These are phyloP conservation scores for Suillus occidentalis DNA, from an alignment of 768 basidiomycete species.

Conservation along the genomic window DNA sequence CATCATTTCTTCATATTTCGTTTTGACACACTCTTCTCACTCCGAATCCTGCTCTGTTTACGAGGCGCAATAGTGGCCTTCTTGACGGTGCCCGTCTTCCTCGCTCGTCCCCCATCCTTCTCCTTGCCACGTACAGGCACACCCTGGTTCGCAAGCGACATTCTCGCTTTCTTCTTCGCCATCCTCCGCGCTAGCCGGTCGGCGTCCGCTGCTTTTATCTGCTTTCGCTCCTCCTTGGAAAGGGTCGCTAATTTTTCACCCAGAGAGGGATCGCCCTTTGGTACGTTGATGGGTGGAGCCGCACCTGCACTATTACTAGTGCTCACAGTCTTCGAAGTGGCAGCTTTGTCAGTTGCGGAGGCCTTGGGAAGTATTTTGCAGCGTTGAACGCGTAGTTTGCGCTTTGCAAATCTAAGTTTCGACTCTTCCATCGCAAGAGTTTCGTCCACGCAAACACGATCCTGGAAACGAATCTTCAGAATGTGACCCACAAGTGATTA, in stretches of 20 bases:
- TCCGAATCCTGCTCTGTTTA: constrained; percentile 50
- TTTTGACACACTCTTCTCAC: constrained; percentile 53
- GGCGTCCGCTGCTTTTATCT: constrained; percentile 72
- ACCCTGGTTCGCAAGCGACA: constrained; percentile 44
- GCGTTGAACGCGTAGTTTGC: constrained; percentile 86
- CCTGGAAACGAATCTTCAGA: constrained; percentile 45
- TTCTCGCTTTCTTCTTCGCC: constrained; percentile 86
- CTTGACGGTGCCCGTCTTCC: constrained; percentile 38
- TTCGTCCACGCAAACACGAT: constrained; percentile 90
- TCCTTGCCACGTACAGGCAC: constrained; percentile 41
- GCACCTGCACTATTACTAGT: constrained; percentile 4
- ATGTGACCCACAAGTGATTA: not conserved
- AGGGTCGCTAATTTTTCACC: constrained; percentile 77
- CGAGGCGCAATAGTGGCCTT: constrained; percentile 19
- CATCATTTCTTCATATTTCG: constrained; percentile 58
- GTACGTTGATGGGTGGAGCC: constrained; percentile 28
- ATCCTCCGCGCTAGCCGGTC: constrained; percentile 81
- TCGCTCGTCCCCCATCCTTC: constrained; percentile 40
- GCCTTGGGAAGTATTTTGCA: constrained; percentile 74
- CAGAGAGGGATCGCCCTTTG: constrained; percentile 81
- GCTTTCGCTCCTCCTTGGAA: constrained; percentile 84
- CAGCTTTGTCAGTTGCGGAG: constrained; percentile 9
- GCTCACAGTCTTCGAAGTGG: constrained; percentile 17
- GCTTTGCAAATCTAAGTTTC: constrained; percentile 90
- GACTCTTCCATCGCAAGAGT: constrained; percentile 74